Base-by-base conservation (phyloP, 805 yeast species). In the Teunomyces kruisii region DNA sequence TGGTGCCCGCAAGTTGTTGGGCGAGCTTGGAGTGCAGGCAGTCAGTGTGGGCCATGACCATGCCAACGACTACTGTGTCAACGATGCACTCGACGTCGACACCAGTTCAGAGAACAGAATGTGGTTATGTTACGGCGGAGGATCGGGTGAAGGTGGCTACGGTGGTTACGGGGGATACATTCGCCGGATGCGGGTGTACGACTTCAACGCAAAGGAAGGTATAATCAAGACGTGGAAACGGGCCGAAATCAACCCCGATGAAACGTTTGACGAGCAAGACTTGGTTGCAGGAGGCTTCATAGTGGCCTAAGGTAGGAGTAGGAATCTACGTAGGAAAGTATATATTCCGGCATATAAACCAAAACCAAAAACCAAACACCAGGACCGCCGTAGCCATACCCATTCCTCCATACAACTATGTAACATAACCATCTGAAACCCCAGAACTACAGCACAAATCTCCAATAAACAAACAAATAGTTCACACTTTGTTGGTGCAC, bases 41-140 rank as follows among this genome's bases (percentile, higher is more conserved):
- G 79, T 83, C 0, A 74, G 85, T 44, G 96, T 88, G 12, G 99
- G 99, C 0, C 99, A 94, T 62, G 99, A 94, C 58, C 99, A 94
- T 62, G 87, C 89, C 55, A 94, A 94, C 64, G 98, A 94, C 59
- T 94, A 79, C 61, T 94, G 99, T 65, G 65, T 88, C 47, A 65
- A 74, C 42, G 86, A 86, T 52, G 62, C 70, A 16, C 51, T 50
- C 28, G 52, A 59, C 35, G 61, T 68, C n/a, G 54, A 58, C 2
- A 47, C 54, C 6, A 53, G 53, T n/a, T 57, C 51, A 9, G 57
- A 60, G 29, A 62, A 73, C 55, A 67, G 67, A 45, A 65, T 85
- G 27, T 88, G 96, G 96, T 68, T 94, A 28, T 94, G 99, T 58
- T 90, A 89, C 59, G 99, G 96, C 3, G 99, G 99, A 19, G 95